Conservation (phyloP, 345 rosid species). For the Murraya koenigii region DNA sequence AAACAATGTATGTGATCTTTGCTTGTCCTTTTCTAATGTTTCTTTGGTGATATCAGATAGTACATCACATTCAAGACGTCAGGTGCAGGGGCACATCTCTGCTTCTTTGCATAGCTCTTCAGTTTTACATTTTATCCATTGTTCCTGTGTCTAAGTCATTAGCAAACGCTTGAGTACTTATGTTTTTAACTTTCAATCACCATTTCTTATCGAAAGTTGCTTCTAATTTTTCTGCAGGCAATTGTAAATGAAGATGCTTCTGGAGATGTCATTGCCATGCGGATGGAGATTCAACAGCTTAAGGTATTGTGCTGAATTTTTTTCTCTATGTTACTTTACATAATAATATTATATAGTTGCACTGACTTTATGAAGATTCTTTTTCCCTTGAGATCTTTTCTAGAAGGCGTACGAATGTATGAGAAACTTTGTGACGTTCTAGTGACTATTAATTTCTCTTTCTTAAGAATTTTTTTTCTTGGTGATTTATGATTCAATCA, state of each 20-base stretch:
- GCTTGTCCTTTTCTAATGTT: not conserved
- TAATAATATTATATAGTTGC: not conserved
- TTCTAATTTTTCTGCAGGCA: slow-evolving; percentile 47
- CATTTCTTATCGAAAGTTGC: slow-evolving; percentile 9
- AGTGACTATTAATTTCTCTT: not conserved
- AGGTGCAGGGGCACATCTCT: not conserved
- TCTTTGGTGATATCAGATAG: not conserved
- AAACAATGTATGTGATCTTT: slow-evolving; percentile 66
- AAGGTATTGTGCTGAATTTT: slow-evolving; percentile 47
- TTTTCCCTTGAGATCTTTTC: not conserved
- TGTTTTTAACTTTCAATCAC: not conserved
- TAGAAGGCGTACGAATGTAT: not conserved
- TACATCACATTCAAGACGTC: not conserved
- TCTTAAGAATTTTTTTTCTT: not conserved
- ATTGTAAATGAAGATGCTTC: slow-evolving; percentile 95
- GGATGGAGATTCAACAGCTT: slow-evolving; percentile 90
- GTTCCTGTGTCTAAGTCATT: not conserved
- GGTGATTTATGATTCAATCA: not conserved
- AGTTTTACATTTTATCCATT: not conserved
- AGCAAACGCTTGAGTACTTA: not conserved
- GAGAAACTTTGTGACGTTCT: not conserved
- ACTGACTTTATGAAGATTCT: too few species aligned
- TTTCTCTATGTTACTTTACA: not conserved
- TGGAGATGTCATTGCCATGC: slow-evolving; percentile 94
- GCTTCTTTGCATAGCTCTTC: not conserved